Percentiles rank a stretch among this genome's conserved stretches.
phyloP scores from a whole-genome alignment of 2,329 filamentous ascomycete species.

The Hymenoscyphus salicellus region DNA sequence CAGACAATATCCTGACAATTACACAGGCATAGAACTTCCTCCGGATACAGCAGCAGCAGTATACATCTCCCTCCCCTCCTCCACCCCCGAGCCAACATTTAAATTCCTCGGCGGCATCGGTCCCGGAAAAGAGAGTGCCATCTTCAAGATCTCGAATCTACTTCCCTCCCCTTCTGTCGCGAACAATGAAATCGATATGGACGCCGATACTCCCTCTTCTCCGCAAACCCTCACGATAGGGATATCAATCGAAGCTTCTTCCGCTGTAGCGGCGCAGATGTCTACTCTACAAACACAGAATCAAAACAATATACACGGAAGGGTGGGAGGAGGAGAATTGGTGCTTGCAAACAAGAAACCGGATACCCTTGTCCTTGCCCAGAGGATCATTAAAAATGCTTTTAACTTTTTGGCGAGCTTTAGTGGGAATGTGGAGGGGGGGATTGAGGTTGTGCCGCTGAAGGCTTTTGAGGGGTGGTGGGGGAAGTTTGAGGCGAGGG shows the following conservation, averaged over 20 bases:
- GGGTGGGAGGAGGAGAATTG: slow-evolving; percentile 15
- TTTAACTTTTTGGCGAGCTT: slow-evolving; percentile 96
- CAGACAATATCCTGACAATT: background rate
- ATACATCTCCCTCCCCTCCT: slow-evolving; percentile 68
- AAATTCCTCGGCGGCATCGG: slow-evolving; percentile 85
- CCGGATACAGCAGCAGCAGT: slow-evolving; percentile 79
- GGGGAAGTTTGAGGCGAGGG: slow-evolving; percentile 86
- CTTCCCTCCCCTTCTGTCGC: slow-evolving; percentile 31
- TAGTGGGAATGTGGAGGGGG: slow-evolving; percentile 61
- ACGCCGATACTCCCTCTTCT: slow-evolving; percentile 25
- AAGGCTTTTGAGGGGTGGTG: slow-evolving; percentile 98
- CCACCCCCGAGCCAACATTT: slow-evolving; percentile 50
- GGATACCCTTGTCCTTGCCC: slow-evolving; percentile 78
- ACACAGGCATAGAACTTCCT: slow-evolving; percentile 58
- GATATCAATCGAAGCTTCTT: slow-evolving; percentile 74
- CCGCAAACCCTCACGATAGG: slow-evolving; percentile 61
- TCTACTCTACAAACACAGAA: slow-evolving; percentile 26
- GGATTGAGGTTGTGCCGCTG: slow-evolving; percentile 85
- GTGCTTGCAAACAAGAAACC: slow-evolving; percentile 15
- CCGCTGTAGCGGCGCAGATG: slow-evolving; percentile 68
- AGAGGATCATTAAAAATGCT: slow-evolving; percentile 92
- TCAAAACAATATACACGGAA: background rate
- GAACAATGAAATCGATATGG: slow-evolving; percentile 36
- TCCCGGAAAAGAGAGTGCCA: slow-evolving; percentile 84
- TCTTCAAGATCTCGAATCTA: slow-evolving; percentile 68